Percentiles rank a stretch among this genome's conserved stretches.
Conservation (phyloP, 805 yeast genomes). For the Yarrowia phangngaensis region DNA sequence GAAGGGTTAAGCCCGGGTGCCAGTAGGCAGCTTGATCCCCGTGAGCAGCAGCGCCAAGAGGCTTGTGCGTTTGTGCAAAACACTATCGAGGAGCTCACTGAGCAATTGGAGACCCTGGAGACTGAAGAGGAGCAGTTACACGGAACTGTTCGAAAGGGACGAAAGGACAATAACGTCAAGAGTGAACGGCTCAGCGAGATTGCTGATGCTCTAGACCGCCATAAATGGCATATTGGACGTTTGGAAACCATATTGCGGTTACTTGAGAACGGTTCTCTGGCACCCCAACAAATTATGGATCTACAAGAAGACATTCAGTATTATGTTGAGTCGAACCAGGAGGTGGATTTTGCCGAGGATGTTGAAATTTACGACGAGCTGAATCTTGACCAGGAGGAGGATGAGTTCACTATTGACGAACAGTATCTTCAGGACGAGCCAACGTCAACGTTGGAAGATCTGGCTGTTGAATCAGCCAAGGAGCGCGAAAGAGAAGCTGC, state of each 20-base stretch:
- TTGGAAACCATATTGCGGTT: slow-evolving; percentile 73
- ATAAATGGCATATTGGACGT: slow-evolving; percentile 70
- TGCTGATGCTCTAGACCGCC: slow-evolving; percentile 63
- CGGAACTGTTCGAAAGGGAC: slow-evolving; percentile 54
- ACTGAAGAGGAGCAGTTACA: slow-evolving; percentile 59
- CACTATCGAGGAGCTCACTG: slow-evolving; percentile 72
- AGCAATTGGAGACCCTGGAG: slow-evolving; percentile 75
- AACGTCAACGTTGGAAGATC: slow-evolving; percentile 39
- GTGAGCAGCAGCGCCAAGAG: slow-evolving; percentile 73
- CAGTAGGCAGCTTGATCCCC: slow-evolving; percentile 66
- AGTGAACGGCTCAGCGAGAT: slow-evolving; percentile 60
- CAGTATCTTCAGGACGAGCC: slow-evolving; percentile 31
- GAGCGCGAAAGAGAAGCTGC: slow-evolving; percentile 34
- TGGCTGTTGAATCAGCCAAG: slow-evolving; percentile 39
- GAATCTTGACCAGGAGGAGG: slow-evolving; percentile 59
- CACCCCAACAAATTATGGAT: slow-evolving; percentile 68
- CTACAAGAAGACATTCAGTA: slow-evolving; percentile 87
- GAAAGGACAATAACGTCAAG: slow-evolving; percentile 50
- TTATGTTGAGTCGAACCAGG: slow-evolving; percentile 90
- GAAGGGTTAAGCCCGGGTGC: slow-evolving; percentile 70
- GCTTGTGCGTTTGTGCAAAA: slow-evolving; percentile 64
- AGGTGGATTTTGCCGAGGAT: slow-evolving; percentile 88
- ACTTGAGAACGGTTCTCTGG: slow-evolving; percentile 75
- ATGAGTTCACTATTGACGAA: slow-evolving; percentile 41
- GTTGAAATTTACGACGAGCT: slow-evolving; percentile 88